Evolutionary conservation across 495 filamentous ascomycete species (phyloP), one percentile per base, ranked within the genome.

Genomic region (Neurospora sublineolata): DNA sequence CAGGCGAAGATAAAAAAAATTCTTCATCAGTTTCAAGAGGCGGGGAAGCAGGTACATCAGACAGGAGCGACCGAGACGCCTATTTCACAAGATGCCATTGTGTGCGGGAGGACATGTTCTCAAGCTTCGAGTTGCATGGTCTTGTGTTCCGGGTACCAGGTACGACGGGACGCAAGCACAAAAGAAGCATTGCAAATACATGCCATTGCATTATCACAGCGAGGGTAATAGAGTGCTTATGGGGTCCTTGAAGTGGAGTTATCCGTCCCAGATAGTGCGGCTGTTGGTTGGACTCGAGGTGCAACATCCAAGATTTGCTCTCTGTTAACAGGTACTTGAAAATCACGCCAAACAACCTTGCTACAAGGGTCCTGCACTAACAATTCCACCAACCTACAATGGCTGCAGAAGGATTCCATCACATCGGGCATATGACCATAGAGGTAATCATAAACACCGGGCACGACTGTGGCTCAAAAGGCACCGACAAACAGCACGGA

Each of bases 361-460:
- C 7, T 20, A 20, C 4, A 1, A 1, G 11, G 27, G 27, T 60
- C 5, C 14, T 9, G 27, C 52, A 64, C 52, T 64, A 64, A 33
- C 52, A 36, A 0, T 1, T 0, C 7, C 2, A 1, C 2, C 14
- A 33, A 3, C 14, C 16, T 9, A 0, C 0, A 1, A 33, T 64
- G 30, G 52, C 52, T 18, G 23, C 12, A 64, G 52, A 30, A 64
- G 52, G 52, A 64, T 64, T 30, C 14, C 52, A 33, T 60, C 52
- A 33, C 27, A 33, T 16, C 27, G 27, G 52, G 6, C 10, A 23
- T 23, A 4, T 52, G 0, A 11, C 44, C 44, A 27, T 11, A n/a
- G n/a, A n/a, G n/a, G n/a, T n/a, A n/a, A 52, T 23, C 3, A 1
- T 23, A 23, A 52, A 23, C 4, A 52, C 20, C 10, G n/a, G n/a